phyloP scores from a whole-genome alignment of 805 yeast species.

The Ogataea neopini region DNA sequence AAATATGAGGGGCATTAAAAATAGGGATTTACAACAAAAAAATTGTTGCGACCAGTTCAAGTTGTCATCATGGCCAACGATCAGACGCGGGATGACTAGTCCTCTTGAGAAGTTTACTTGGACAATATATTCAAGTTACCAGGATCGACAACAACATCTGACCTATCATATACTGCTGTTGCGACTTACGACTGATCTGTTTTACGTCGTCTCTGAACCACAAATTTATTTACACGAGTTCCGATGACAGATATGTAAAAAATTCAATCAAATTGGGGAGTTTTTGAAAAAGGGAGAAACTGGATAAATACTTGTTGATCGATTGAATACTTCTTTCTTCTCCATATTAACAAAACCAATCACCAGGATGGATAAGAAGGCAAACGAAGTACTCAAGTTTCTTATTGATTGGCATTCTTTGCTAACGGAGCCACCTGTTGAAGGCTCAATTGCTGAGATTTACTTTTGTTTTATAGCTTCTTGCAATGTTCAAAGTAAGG shows the following conservation, averaged over 20 bases:
- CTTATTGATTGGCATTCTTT: constrained; percentile 34
- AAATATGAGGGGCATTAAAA: neutral
- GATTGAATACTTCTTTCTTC: neutral
- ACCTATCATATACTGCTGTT: too few relatives aligned
- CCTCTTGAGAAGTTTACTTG: too few relatives aligned
- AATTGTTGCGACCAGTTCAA: neutral
- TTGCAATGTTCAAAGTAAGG: constrained; percentile 33
- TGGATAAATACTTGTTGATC: neutral
- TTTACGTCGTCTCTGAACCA: neutral
- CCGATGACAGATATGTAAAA: constrained; percentile 20
- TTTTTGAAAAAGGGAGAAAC: constrained; percentile 13
- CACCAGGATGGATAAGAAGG: constrained; percentile 31
- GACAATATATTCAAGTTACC: too few relatives aligned
- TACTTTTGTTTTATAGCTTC: constrained; percentile 36
- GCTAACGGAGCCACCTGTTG: constrained; percentile 33
- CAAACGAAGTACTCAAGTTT: constrained; percentile 32
- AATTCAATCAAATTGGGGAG: constrained; percentile 17
- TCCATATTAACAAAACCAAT: neutral
- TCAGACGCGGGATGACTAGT: too few relatives aligned
- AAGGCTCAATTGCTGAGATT: constrained; percentile 32
- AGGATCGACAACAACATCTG: too few relatives aligned
- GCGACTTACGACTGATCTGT: too few relatives aligned
- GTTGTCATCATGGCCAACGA: too few relatives aligned
- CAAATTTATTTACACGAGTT: neutral
- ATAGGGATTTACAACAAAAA: constrained; percentile 1